These are phyloP conservation scores for Diaporthe sp. DNA, from an alignment of 2,329 filamentous ascomycete species.

Conservation along the genomic window DNA sequence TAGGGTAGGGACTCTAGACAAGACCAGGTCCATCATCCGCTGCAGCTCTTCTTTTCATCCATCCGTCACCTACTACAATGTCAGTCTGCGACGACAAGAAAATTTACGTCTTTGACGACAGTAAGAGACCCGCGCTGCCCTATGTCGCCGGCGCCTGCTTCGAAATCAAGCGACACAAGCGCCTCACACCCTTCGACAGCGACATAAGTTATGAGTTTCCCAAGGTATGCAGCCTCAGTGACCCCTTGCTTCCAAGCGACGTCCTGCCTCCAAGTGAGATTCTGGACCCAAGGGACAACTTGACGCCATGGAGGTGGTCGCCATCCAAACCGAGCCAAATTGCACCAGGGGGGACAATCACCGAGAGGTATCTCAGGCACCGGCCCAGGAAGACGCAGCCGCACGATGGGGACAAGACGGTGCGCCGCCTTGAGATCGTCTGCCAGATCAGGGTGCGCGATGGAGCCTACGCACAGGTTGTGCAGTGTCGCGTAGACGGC, in stretches of 20 bases:
- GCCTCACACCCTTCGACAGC: neutral
- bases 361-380: neutral
- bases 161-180: neutral
- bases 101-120: neutral
- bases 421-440: neutral
- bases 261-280: neutral
- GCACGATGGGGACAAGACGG: neutral
- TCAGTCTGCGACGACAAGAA: neutral
- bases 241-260: neutral
- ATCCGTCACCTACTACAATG: too few relatives aligned
- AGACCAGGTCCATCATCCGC: too few relatives aligned
- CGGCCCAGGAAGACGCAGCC: neutral
- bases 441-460: neutral
- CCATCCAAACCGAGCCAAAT: neutral
- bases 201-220: neutral
- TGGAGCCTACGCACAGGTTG: neutral
- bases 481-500: neutral
- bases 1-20: too few relatives aligned
- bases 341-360: neutral
- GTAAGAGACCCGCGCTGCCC: neutral
- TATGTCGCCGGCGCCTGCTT: neutral
- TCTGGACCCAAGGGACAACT: neutral
- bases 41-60: too few relatives aligned
- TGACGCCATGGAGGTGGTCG: neutral
- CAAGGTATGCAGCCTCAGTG: neutral